These are phyloP conservation scores for Neofusicoccum sp. DNA, from an alignment of 2,329 filamentous ascomycete genomes.

Conservation along the genomic window DNA sequence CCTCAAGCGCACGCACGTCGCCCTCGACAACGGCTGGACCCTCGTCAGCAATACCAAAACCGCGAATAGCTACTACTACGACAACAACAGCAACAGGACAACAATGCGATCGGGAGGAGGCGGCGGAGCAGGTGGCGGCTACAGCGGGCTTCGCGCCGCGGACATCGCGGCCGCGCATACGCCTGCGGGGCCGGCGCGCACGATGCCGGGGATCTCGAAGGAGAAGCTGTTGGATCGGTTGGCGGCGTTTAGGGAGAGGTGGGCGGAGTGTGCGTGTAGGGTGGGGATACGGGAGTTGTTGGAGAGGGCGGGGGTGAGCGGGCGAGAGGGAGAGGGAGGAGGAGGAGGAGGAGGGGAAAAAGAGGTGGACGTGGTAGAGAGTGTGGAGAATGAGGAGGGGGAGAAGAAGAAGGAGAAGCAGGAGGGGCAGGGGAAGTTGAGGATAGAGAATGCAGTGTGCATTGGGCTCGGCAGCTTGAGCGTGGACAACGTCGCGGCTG, in stretches of 20 bases:
- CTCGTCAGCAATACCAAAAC: slow-evolving; percentile 31
- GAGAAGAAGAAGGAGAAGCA: background rate
- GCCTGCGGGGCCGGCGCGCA: slow-evolving; percentile 5
- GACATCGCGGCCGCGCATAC: slow-evolving; percentile 22
- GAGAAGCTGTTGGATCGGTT: slow-evolving; percentile 7
- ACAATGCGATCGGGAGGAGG: slow-evolving; percentile 22
- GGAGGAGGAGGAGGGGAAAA: background rate
- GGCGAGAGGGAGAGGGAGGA: background rate
- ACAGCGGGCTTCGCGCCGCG: background rate
- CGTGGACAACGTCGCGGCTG: slow-evolving; percentile 13
- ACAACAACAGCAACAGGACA: slow-evolving; percentile 26
- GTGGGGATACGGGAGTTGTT: background rate
- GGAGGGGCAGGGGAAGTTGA: slow-evolving; percentile 1
- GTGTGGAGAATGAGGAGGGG: background rate
- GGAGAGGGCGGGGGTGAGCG: background rate
- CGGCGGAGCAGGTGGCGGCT: background rate
- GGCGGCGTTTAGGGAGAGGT: slow-evolving; percentile 5
- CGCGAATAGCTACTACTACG: slow-evolving; percentile 38
- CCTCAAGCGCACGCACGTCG: slow-evolving; percentile 35
- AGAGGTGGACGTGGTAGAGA: background rate
- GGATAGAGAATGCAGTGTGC: slow-evolving; percentile 33
- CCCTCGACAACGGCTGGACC: slow-evolving; percentile 40
- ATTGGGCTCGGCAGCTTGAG: slow-evolving; percentile 30
- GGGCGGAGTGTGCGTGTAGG: slow-evolving; percentile 24
- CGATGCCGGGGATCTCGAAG: slow-evolving; percentile 12